phyloP scores from a whole-genome alignment of 352 stramenopile species.

The Phytopythium montanum region DNA sequence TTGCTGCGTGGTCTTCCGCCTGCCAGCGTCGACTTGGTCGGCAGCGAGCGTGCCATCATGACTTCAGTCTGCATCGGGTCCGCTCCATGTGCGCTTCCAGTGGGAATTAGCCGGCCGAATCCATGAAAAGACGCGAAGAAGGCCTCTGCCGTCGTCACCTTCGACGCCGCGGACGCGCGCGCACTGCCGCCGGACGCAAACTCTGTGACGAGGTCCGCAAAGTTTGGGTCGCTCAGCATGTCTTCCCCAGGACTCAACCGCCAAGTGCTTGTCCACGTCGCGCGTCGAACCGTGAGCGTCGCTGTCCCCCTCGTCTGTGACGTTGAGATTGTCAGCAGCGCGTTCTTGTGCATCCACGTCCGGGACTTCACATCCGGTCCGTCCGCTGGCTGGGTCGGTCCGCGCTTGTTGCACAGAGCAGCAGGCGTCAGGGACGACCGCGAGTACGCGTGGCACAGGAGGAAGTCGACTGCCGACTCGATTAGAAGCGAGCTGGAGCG shows the following conservation, averaged over 20 bases:
- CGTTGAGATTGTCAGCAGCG: constrained; percentile 51
- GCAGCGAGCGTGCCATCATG: constrained; percentile 6
- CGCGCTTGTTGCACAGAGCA: constrained; percentile 19
- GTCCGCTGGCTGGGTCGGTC: neutral
- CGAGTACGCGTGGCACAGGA: constrained; percentile 72
- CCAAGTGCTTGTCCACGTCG: constrained; percentile 54
- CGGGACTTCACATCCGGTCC: constrained; percentile 13
- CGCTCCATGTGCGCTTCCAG: too few species aligned
- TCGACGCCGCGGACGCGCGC: neutral
- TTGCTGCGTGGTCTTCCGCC: neutral
- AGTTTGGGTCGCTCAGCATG: constrained; percentile 13
- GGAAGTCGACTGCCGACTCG: constrained; percentile 71
- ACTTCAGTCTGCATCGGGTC: neutral
- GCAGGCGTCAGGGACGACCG: constrained; percentile 38
- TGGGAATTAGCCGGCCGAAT: neutral
- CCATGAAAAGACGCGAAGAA: neutral
- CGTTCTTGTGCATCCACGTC: constrained; percentile 51
- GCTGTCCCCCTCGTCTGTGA: constrained; percentile 16
- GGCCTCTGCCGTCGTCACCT: neutral
- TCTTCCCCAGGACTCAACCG: constrained; percentile 23
- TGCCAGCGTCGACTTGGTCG: neutral
- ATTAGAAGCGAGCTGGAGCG: constrained; percentile 42
- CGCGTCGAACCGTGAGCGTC: constrained; percentile 43
- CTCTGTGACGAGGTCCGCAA: neutral
- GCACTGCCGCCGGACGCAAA: neutral